These are phyloP conservation scores for Aureobasidium sp. DNA, from an alignment of 2,329 filamentous ascomycete species.

Conservation along the genomic window DNA sequence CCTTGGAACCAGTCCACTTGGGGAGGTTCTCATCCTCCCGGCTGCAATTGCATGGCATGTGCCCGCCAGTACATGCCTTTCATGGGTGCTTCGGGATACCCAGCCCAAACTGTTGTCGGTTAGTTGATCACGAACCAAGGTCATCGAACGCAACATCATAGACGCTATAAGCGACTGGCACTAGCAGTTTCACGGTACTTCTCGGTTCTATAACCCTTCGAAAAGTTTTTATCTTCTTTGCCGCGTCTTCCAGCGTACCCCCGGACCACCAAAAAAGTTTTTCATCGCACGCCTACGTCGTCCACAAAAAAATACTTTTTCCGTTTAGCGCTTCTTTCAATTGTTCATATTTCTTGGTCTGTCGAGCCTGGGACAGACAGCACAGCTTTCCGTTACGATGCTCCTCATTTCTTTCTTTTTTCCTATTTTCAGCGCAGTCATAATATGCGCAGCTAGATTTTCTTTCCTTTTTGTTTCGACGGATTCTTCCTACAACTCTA, in stretches of 20 bases:
- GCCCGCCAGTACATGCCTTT: constrained; percentile 29
- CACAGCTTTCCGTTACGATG: constrained; percentile 14
- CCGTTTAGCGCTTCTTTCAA: constrained; percentile 8
- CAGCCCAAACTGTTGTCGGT: constrained; percentile 32
- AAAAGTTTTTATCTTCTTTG: constrained; percentile 3
- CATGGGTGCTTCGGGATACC: constrained; percentile 26
- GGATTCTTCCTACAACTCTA: constrained; percentile 4
- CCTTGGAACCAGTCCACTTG: constrained; percentile 30
- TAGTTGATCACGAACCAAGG: constrained; percentile 15
- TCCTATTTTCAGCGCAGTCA: background rate
- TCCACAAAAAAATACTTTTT: constrained; percentile 10
- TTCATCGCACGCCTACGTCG: background rate
- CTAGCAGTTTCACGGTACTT: background rate
- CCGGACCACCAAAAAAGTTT: constrained; percentile 12
- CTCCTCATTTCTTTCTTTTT: constrained; percentile 3
- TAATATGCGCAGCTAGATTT: constrained; percentile 12
- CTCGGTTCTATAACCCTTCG: background rate
- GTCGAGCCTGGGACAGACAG: constrained; percentile 14
- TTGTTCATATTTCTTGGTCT: constrained; percentile 15
- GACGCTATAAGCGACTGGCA: background rate
- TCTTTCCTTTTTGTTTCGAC: constrained; percentile 3
- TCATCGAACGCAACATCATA: background rate
- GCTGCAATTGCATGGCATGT: constrained; percentile 30
- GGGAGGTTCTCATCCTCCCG: constrained; percentile 28
- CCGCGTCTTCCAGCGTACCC: constrained; percentile 2